Conservation (phyloP, 179 eudicot species). For the Corrigiola litoralis region DNA sequence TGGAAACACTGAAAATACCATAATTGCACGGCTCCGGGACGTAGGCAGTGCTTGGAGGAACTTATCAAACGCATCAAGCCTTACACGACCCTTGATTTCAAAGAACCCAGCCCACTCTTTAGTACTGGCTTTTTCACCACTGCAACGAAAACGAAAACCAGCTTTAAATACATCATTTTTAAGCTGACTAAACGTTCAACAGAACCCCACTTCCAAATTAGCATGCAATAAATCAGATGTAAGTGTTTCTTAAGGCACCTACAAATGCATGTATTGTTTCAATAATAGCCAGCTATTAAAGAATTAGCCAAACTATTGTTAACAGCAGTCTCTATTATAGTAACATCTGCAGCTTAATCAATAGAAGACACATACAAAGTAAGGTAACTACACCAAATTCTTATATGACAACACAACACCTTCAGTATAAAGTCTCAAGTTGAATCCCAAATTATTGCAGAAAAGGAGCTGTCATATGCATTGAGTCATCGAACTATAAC, state of each 20-base stretch:
- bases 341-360: too few species aligned
- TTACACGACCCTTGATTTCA: slow-evolving; percentile 91
- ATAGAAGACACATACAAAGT: too few species aligned
- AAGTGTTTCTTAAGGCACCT: too few species aligned
- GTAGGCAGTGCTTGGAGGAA: slow-evolving; percentile 84
- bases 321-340: too few species aligned
- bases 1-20: slow-evolving; percentile 42
- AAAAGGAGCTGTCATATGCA: neutral
- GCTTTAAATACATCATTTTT: neutral
- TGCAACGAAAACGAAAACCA: slow-evolving; percentile 26
- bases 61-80: slow-evolving; percentile 83
- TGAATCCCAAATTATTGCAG: neutral
- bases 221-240: neutral
- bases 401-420: neutral
- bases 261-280: too few species aligned
- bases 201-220: neutral
- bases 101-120: slow-evolving; percentile 74
- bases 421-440: neutral
- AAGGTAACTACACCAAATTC: too few species aligned
- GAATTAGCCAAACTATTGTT: too few species aligned
- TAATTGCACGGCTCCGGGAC: slow-evolving; percentile 93
- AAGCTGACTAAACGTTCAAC: neutral
- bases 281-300: too few species aligned
- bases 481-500: too few species aligned
- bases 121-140: slow-evolving; percentile 76